Evolutionary conservation across 164 flowering plant species (phyloP).

Genomic region (Nymphaea colorata): DNA sequence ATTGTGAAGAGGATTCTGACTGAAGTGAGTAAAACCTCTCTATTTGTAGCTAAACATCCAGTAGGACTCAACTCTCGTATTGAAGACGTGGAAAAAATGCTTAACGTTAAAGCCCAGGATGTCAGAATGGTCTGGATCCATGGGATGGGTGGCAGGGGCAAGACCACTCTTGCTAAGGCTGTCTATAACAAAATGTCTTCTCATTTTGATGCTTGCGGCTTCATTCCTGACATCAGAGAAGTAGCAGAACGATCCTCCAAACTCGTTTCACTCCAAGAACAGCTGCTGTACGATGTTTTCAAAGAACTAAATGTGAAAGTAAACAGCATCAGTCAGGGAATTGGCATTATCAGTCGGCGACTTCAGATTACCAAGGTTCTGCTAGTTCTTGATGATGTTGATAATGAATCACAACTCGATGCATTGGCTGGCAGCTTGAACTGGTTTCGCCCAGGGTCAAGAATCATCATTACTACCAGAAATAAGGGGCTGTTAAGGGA

Average conservation of each 20-base stretch:
- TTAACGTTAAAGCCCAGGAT: background rate
- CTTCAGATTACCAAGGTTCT: background rate
- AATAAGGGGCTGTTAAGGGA: background rate
- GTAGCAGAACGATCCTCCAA: background rate
- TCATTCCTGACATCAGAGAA: background rate
- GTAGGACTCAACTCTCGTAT: background rate
- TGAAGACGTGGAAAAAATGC: background rate
- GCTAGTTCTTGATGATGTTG: background rate
- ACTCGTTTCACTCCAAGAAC: background rate
- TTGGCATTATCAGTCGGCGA: background rate
- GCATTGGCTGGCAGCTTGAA: background rate
- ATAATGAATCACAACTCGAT: background rate
- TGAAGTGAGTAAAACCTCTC: background rate
- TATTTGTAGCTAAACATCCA: conserved; percentile 2
- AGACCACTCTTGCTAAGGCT: conserved; percentile 3
- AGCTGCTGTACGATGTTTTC: background rate
- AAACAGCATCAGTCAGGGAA: background rate
- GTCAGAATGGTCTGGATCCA: background rate
- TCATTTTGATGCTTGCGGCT: background rate
- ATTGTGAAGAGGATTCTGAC: background rate
- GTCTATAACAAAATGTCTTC: background rate
- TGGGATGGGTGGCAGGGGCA: conserved; percentile 1
- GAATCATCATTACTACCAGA: conserved; percentile 3
- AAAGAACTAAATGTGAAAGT: background rate
- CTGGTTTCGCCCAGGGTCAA: background rate